Evolutionary conservation across 169 alveolate genomes (phyloP).

Genomic region (Perkinsus olseni): DNA sequence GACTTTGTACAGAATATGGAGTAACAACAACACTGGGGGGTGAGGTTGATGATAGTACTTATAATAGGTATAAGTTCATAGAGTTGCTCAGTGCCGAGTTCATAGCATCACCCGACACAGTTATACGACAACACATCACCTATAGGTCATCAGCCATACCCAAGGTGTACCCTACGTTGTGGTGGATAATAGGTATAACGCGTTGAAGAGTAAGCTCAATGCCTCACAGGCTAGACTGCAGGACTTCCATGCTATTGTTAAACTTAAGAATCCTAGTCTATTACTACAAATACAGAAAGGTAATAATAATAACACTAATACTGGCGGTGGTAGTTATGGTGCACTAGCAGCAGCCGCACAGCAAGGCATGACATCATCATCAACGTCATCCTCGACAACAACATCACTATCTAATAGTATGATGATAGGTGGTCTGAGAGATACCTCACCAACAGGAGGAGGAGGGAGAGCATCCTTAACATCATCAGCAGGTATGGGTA

Average conservation of each 20-base stretch:
- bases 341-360: too few relatives aligned
- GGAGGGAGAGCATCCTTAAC: neutral
- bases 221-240: slow-evolving; percentile 69
- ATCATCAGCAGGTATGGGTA: neutral
- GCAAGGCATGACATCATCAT: neutral
- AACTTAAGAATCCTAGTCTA: slow-evolving; percentile 74
- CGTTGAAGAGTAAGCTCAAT: slow-evolving; percentile 65
- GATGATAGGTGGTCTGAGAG: neutral
- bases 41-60: neutral
- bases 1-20: slow-evolving; percentile 57
- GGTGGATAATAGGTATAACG: slow-evolving; percentile 51
- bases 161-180: neutral
- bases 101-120: slow-evolving; percentile 77
- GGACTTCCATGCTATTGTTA: slow-evolving; percentile 54
- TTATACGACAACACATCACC: slow-evolving; percentile 71
- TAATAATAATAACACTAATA: neutral
- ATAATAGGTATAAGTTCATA: slow-evolving; percentile 82
- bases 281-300: slow-evolving; percentile 65
- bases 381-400: neutral
- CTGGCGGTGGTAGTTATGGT: neutral
- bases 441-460: neutral
- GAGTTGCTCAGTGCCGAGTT: slow-evolving; percentile 81
- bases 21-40: neutral
- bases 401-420: neutral
- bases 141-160: slow-evolving; percentile 71